phyloP scores from a whole-genome alignment of 164 flowering plant genomes.

The Magnolia sinica region DNA sequence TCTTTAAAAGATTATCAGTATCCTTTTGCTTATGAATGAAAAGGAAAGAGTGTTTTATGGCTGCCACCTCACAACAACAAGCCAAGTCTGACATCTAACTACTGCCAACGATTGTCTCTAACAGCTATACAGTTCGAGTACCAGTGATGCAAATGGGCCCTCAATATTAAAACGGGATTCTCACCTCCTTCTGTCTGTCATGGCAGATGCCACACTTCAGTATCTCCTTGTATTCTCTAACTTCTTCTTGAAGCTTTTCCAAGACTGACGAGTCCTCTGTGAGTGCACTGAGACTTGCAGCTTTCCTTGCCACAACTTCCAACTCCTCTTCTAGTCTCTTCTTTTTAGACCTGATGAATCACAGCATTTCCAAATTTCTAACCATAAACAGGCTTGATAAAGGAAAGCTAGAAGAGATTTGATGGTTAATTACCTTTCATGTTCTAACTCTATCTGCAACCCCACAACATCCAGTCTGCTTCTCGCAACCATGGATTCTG shows the following conservation, averaged over 20 bases:
- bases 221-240: slow-evolving; percentile 72
- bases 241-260: slow-evolving; percentile 77
- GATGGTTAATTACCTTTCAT: slow-evolving; percentile 50
- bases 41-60: too few relatives aligned
- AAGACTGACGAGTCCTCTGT: slow-evolving; percentile 59
- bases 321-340: slow-evolving; percentile 80
- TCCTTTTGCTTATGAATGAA: too few relatives aligned
- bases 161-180: background rate
- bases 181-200: slow-evolving; percentile 94
- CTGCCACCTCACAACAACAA: too few relatives aligned
- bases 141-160: too few relatives aligned
- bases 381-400: background rate
- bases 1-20: too few relatives aligned
- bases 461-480: slow-evolving; percentile 44
- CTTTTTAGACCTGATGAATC: slow-evolving; percentile 50
- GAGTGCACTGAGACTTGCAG: slow-evolving; percentile 47
- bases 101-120: too few relatives aligned
- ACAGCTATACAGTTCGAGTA: too few relatives aligned
- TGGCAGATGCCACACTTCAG: slow-evolving; percentile 84
- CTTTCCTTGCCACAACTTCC: slow-evolving; percentile 58
- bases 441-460: slow-evolving; percentile 66
- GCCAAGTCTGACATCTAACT: too few relatives aligned
- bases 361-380: background rate
- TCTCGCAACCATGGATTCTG: slow-evolving; percentile 48
- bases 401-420: background rate